Conservation (phyloP, 2,329 filamentous ascomycete species). For the Cercospora zeae-maydis region DNA sequence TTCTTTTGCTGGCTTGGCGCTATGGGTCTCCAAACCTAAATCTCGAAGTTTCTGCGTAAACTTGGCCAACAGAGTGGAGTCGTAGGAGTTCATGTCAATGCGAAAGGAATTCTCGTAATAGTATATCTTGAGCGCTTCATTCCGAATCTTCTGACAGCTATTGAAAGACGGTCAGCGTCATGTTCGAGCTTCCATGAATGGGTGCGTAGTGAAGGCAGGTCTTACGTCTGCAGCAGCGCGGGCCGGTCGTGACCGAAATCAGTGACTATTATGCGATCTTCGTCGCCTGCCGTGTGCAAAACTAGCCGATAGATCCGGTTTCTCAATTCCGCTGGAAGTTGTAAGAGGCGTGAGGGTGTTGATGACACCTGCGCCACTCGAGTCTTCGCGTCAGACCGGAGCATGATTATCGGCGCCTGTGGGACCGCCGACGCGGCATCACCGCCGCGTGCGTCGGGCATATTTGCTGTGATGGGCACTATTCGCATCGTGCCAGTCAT, state of each 20-base stretch:
- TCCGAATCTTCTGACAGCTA: constrained; percentile 3
- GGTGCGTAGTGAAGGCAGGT: background rate
- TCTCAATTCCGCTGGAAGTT: constrained; percentile 22
- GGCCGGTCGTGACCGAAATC: background rate
- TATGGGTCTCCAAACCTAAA: background rate
- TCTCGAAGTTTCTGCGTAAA: background rate
- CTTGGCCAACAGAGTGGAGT: background rate
- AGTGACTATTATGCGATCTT: background rate
- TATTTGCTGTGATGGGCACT: background rate
- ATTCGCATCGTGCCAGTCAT: background rate
- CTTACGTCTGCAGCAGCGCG: background rate
- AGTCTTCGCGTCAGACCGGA: background rate
- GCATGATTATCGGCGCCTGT: background rate
- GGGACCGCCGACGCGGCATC: background rate
- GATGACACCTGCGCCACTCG: background rate
- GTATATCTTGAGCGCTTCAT: constrained; percentile 11
- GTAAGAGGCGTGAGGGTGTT: background rate
- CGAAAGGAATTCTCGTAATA: constrained; percentile 15
- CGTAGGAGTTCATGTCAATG: background rate
- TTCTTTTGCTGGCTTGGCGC: background rate
- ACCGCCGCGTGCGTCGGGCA: background rate
- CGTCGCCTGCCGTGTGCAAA: background rate
- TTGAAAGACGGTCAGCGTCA: background rate
- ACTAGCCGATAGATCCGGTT: constrained; percentile 19
- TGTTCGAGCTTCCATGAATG: background rate